phyloP scores from a whole-genome alignment of 2,329 filamentous ascomycete genomes.

The Passalora sequoiae region DNA sequence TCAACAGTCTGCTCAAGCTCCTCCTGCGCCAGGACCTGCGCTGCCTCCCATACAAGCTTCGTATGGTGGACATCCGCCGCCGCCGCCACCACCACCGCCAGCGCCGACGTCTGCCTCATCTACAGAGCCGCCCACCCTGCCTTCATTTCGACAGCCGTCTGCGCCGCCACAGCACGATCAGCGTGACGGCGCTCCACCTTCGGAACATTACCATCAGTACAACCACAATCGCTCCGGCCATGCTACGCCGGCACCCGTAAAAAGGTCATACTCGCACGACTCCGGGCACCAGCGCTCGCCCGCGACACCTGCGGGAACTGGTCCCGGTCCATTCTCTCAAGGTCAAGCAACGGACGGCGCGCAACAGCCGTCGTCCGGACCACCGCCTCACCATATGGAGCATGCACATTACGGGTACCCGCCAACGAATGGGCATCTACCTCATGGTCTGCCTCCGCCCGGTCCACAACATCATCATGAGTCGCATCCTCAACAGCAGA shows the following conservation, averaged over 20 bases:
- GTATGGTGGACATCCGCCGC: conserved; percentile 10
- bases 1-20: conserved; percentile 6
- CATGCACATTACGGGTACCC: conserved; percentile 32
- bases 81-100: background rate
- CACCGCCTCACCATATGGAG: conserved; percentile 25
- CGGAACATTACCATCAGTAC: conserved; percentile 27
- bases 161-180: conserved; percentile 24
- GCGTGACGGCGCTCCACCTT: conserved; percentile 19
- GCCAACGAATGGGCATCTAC: conserved; percentile 24
- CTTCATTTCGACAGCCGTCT: conserved; percentile 25
- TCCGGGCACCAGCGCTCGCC: conserved; percentile 31
- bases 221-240: conserved; percentile 32
- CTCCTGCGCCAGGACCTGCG: conserved; percentile 16
- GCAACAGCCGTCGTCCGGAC: conserved; percentile 18
- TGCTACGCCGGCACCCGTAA: conserved; percentile 33
- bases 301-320: conserved; percentile 31
- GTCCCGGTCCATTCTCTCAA: conserved; percentile 13
- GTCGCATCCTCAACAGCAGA: conserved; percentile 24
- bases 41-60: conserved; percentile 28
- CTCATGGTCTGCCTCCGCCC: conserved; percentile 24
- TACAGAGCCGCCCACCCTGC: conserved; percentile 25
- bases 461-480: conserved; percentile 23
- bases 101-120: conserved; percentile 22
- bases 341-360: conserved; percentile 23
- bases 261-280: conserved; percentile 32